phyloP scores from a whole-genome alignment of 495 filamentous ascomycete genomes.

The Talaromyces liani region DNA sequence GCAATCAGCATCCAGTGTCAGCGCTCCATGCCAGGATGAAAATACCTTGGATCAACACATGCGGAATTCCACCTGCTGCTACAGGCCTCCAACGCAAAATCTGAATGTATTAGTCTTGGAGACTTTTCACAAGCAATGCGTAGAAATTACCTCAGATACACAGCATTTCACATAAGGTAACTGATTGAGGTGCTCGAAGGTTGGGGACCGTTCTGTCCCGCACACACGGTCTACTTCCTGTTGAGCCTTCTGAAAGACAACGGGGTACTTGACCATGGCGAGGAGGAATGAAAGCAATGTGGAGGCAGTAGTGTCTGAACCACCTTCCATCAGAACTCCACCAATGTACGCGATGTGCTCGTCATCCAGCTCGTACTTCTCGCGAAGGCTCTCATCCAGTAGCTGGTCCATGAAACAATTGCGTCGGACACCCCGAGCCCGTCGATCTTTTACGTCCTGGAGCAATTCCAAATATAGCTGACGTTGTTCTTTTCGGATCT shows the following conservation, averaged over 20 bases:
- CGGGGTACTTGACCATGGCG: conserved; percentile 35
- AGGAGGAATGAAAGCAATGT: conserved; percentile 31
- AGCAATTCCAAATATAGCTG: too few relatives aligned
- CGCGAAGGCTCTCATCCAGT: conserved; percentile 26
- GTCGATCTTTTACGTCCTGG: too few relatives aligned
- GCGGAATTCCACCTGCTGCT: conserved; percentile 21
- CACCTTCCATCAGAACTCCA: conserved; percentile 21
- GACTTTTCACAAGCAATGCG: conserved; percentile 28
- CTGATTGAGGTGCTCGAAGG: conserved; percentile 19
- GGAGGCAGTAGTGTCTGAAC: conserved; percentile 34
- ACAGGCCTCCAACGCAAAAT: conserved; percentile 24
- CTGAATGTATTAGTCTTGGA: conserved; percentile 9
- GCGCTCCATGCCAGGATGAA: too few relatives aligned
- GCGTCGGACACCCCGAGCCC: conserved; percentile 7
- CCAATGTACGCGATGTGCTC: conserved; percentile 28
- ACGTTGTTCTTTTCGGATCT: too few relatives aligned
- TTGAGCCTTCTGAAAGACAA: conserved; percentile 41
- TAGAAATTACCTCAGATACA: conserved; percentile 12
- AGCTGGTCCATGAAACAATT: conserved; percentile 36
- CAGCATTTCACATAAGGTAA: conserved; percentile 26
- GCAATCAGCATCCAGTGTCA: too few relatives aligned
- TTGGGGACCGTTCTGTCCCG: conserved; percentile 27
- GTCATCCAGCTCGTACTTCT: conserved; percentile 21
- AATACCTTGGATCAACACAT: conserved; percentile 21
- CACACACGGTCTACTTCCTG: conserved; percentile 47